Base-by-base conservation (phyloP, 345 rosid genomes). In the Corymbia maculata region DNA sequence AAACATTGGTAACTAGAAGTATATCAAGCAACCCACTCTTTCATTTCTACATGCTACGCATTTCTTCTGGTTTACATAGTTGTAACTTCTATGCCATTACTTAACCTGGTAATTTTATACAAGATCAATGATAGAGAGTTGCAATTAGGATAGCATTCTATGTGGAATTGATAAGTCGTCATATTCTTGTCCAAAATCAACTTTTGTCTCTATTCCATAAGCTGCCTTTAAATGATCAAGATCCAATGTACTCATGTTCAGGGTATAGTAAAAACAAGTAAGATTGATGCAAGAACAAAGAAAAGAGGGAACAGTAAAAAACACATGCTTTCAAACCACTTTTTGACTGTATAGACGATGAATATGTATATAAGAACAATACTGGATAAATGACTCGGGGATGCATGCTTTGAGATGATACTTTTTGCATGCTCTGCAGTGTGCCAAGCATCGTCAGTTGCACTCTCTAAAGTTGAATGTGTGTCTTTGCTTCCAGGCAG, bases 401-500 rank as follows among this genome's bases (percentile, higher is more conserved):
- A 64, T 64, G 16, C 32, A 64, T 64, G 36, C 36, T 64, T 84
- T 84, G 52, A 44, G 86, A 51, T 49, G 10, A 21, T 84, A 84
- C 86, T 49, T 84, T 84, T 49, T 84, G 86, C 50, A 47, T 6
- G 52, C 86, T 64, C 70, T 28, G 70, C 70, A 64, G 16, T 64
- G 52, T 84, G 53, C 50, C 17, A 7, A 84, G 53, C 87, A 87
- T 61, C 79, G 57, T 51, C 85, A 2, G 49, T 53, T 82, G 87
- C 82, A 55, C 79, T 87, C 86, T 87, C 90, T 89, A 92, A 94
- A 87, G 88, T 88, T 45, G 93, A 93, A 89, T 92, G 92, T 89
- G 92, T 90, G 87, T 94, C 94, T 89, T 88, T 92, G 90, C 85
- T 92, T 89, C 91, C 95, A 87, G 70, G 88, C 91, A 88, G 94